Percentiles rank a stretch among this genome's conserved stretches.
Conservation (phyloP, 306 rosid genomes). For the Canavalia ensiformis region DNA sequence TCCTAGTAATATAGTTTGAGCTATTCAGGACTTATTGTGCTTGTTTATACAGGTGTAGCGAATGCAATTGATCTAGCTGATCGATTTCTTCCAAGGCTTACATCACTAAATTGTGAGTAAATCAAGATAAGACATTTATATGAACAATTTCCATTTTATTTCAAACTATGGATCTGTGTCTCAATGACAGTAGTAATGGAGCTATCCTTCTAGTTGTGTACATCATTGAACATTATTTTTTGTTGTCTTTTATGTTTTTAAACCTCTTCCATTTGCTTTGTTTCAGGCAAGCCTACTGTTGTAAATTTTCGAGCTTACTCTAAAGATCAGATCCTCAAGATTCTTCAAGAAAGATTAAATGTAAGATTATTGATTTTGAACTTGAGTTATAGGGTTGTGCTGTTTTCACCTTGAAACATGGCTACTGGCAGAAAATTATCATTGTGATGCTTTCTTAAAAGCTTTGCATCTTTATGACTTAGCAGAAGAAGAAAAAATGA, state of each 20-base stretch:
- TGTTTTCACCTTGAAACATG: slow-evolving; percentile 4
- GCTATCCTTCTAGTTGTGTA: slow-evolving; percentile 19
- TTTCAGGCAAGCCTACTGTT: slow-evolving; percentile 81
- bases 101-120: slow-evolving; percentile 88
- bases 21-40: background rate
- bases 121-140: slow-evolving; percentile 8
- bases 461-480: background rate
- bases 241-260: background rate
- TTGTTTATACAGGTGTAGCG: slow-evolving; percentile 73
- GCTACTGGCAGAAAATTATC: slow-evolving; percentile 5
- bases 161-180: slow-evolving; percentile 1
- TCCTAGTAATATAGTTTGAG: background rate
- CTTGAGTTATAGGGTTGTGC: background rate
- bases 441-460: background rate
- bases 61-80: slow-evolving; percentile 96
- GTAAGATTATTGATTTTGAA: slow-evolving; percentile 59
- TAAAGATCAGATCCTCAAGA: slow-evolving; percentile 81
- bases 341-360: slow-evolving; percentile 78
- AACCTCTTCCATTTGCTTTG: slow-evolving; percentile 19
- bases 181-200: slow-evolving; percentile 23
- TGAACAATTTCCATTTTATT: background rate
- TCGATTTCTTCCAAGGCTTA: slow-evolving; percentile 92
- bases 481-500: slow-evolving; percentile 15
- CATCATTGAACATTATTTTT: background rate
- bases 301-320: slow-evolving; percentile 83